A percentile compares a stretch with the other conserved stretches of the same genome.
phyloP scores from a whole-genome alignment of 495 filamentous ascomycete genomes.

The Lepraria neglecta region DNA sequence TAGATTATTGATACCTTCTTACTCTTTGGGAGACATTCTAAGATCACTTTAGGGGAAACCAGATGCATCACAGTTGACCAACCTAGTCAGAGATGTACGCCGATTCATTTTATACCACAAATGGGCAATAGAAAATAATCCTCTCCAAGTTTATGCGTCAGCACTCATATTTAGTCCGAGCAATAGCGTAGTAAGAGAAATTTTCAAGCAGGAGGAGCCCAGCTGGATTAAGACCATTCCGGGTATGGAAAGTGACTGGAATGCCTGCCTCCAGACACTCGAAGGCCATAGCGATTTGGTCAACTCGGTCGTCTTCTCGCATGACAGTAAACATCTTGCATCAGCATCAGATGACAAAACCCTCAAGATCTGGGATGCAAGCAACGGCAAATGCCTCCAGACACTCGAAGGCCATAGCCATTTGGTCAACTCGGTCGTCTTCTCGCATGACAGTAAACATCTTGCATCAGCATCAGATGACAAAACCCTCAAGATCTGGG shows the following conservation, averaged over 20 bases:
- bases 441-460: too few relatives aligned
- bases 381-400: too few relatives aligned
- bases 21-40: background rate
- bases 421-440: background rate
- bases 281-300: conserved; percentile 24
- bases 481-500: too few relatives aligned
- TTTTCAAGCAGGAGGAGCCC: conserved; percentile 24
- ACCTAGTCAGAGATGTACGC: conserved; percentile 29
- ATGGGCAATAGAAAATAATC: conserved; percentile 28
- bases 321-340: too few relatives aligned
- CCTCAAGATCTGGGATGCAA: too few relatives aligned
- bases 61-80: conserved; percentile 17
- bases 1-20: background rate
- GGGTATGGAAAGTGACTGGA: conserved; percentile 21
- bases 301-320: too few relatives aligned
- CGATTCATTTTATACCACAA: conserved; percentile 32
- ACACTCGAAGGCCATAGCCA: conserved; percentile 25
- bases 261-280: conserved; percentile 20
- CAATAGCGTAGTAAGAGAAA: conserved; percentile 16
- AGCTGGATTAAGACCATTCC: conserved; percentile 22
- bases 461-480: too few relatives aligned
- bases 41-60: conserved; percentile 18
- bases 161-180: conserved; percentile 35
- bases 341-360: too few relatives aligned
- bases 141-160: conserved; percentile 35